phyloP scores from a whole-genome alignment of 2,329 filamentous ascomycete genomes.

The Apiospora arundinis region DNA sequence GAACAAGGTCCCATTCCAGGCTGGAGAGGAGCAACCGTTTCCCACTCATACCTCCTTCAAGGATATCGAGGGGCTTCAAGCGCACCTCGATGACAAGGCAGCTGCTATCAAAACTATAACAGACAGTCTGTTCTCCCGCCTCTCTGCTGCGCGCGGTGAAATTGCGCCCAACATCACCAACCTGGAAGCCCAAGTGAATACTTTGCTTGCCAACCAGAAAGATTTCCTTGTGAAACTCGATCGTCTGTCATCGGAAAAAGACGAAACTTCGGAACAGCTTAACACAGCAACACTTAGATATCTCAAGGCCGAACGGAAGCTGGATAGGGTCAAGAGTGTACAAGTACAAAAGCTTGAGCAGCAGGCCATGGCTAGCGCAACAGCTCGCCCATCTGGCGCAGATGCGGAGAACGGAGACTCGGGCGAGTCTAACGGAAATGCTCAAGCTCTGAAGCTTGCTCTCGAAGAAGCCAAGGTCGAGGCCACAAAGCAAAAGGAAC shows the following conservation, averaged over 20 bases:
- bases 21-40: conserved; percentile 53
- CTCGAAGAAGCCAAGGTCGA: conserved; percentile 80
- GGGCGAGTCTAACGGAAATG: conserved; percentile 61
- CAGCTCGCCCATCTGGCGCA: conserved; percentile 47
- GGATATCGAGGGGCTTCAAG: conserved; percentile 75
- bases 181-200: conserved; percentile 77
- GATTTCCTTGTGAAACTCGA: conserved; percentile 79
- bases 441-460: conserved; percentile 74
- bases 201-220: conserved; percentile 82
- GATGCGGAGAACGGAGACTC: conserved; percentile 57
- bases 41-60: conserved; percentile 67
- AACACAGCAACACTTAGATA: conserved; percentile 90
- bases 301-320: conserved; percentile 92
- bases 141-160: conserved; percentile 58
- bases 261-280: conserved; percentile 83
- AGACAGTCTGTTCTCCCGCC: conserved; percentile 67
- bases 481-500: conserved; percentile 84
- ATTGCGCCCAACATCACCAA: conserved; percentile 72
- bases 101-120: conserved; percentile 79
- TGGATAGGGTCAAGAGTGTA: conserved; percentile 86
- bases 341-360: conserved; percentile 93
- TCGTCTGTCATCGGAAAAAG: conserved; percentile 77
- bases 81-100: conserved; percentile 78
- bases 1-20: conserved; percentile 40
- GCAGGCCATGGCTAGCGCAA: conserved; percentile 77